Evolutionary conservation across 73 alveolate species (phyloP).

Genomic region (Tetrahymena elliotti): DNA sequence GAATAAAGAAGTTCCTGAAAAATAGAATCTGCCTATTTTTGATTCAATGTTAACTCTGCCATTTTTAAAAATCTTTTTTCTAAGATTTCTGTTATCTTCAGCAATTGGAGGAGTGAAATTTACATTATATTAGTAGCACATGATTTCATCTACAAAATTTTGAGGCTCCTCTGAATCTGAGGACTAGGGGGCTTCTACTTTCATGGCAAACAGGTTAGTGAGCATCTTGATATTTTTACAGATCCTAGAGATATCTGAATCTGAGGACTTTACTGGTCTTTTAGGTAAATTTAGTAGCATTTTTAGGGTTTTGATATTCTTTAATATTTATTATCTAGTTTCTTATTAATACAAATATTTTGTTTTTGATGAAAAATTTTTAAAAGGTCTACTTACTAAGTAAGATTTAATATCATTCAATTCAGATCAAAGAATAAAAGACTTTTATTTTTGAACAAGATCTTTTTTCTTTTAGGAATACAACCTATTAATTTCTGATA

Average conservation of each 20-base stretch:
- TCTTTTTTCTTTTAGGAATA: no score
- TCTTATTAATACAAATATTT: no score
- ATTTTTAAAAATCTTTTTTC: background rate
- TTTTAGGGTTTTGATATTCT: no score
- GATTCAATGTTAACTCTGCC: background rate
- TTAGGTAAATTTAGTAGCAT: background rate
- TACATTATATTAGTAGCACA: background rate
- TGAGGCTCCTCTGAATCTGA: no score
- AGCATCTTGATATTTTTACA: background rate
- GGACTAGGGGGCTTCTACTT: background rate
- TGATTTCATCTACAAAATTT: no score
- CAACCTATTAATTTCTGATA: no score
- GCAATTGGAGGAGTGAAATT: background rate
- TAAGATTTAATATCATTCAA: no score
- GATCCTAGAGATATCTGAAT: background rate
- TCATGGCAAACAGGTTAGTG: background rate
- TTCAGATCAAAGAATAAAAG: no score
- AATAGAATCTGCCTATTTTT: background rate
- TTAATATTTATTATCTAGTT: no score
- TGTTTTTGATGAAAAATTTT: no score
- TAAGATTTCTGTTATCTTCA: background rate
- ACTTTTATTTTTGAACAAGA: no score
- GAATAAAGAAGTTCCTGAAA: background rate
- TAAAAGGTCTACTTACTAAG: no score
- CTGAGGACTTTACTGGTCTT: background rate